Percentiles rank a stretch among this genome's conserved stretches.
These are phyloP conservation scores for Pythium myriotylum DNA, from an alignment of 352 stramenopile species.

Conservation along the genomic window DNA sequence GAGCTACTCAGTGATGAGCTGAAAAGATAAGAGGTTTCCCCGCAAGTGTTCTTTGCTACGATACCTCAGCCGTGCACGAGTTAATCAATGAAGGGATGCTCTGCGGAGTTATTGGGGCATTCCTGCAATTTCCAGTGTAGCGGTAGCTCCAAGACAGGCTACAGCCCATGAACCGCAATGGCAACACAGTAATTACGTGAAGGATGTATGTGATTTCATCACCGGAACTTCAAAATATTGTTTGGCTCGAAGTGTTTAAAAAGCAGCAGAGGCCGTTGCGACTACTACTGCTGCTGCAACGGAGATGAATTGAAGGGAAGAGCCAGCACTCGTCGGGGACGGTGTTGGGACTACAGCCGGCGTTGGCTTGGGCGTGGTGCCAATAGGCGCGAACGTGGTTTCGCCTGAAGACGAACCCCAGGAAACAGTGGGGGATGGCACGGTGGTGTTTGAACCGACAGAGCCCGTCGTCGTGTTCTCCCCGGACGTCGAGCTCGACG, in stretches of 20 bases:
- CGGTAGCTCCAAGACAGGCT: too few species aligned
- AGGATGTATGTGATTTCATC: too few species aligned
- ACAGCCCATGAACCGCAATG: too few species aligned
- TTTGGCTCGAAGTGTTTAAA: too few species aligned
- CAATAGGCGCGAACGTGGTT: constrained; percentile 40
- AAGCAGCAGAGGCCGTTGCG: neutral
- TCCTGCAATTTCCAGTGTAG: too few species aligned
- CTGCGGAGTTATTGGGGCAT: too few species aligned
- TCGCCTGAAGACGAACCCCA: constrained; percentile 5
- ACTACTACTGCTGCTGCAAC: neutral
- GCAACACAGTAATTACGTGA: too few species aligned
- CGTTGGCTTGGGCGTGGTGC: constrained; percentile 36
- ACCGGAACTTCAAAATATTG: too few species aligned
- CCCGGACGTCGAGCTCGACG: constrained; percentile 4
- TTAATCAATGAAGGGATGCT: too few species aligned
- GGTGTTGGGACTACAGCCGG: constrained; percentile 24
- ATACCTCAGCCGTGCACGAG: too few species aligned
- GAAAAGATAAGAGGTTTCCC: constrained; percentile 42
- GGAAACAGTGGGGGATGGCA: neutral
- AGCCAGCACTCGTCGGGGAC: neutral
- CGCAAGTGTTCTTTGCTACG: too few species aligned
- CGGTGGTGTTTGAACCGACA: neutral
- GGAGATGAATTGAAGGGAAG: neutral
- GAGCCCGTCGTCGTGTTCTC: constrained; percentile 1
- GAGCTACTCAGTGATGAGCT: constrained; percentile 75